phyloP scores from a whole-genome alignment of 1,139 yeast species.

The Protomyces macrosporus region DNA sequence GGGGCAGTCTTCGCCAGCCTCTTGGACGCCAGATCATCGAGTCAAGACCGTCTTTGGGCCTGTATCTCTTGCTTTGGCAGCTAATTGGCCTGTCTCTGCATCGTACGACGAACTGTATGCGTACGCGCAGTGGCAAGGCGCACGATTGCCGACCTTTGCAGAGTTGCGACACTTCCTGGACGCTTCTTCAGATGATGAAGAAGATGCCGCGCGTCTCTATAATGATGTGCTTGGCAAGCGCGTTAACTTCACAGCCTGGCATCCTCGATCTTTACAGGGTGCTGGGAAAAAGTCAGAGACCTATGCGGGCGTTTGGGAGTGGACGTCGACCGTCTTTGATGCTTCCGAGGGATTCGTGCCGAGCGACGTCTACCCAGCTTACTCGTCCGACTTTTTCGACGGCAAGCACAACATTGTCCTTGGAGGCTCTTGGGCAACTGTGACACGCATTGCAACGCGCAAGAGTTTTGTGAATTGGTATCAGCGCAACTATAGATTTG shows the following conservation, averaged over 20 bases:
- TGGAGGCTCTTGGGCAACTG: slow-evolving; percentile 34
- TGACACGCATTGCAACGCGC: slow-evolving; percentile 31
- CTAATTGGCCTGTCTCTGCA: slow-evolving; percentile 32
- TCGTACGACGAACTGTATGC: slow-evolving; percentile 31
- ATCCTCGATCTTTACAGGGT: slow-evolving; percentile 26
- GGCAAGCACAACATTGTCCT: slow-evolving; percentile 33
- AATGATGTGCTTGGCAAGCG: slow-evolving; percentile 27
- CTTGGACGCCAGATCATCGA: slow-evolving; percentile 29
- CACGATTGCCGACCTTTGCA: slow-evolving; percentile 31
- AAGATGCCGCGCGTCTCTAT: not conserved
- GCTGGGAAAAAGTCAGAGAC: slow-evolving; percentile 27
- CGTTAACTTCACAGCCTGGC: slow-evolving; percentile 32
- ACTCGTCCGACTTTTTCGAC: slow-evolving; percentile 33
- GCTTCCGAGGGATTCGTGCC: slow-evolving; percentile 29
- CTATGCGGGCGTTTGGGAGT: slow-evolving; percentile 33
- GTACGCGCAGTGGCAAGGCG: slow-evolving; percentile 30
- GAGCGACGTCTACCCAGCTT: slow-evolving; percentile 32
- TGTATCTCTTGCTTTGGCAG: slow-evolving; percentile 17
- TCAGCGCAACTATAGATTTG: slow-evolving; percentile 32
- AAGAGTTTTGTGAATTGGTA: slow-evolving; percentile 33
- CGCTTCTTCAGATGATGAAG: not conserved
- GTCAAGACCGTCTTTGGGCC: slow-evolving; percentile 32
- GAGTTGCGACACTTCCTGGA: slow-evolving; percentile 32
- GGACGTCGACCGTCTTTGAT: slow-evolving; percentile 32
- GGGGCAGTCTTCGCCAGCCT: slow-evolving; percentile 19